phyloP scores from a whole-genome alignment of 192 early-diverging fungal genomes.

The Gamsiella multidivaricata region DNA sequence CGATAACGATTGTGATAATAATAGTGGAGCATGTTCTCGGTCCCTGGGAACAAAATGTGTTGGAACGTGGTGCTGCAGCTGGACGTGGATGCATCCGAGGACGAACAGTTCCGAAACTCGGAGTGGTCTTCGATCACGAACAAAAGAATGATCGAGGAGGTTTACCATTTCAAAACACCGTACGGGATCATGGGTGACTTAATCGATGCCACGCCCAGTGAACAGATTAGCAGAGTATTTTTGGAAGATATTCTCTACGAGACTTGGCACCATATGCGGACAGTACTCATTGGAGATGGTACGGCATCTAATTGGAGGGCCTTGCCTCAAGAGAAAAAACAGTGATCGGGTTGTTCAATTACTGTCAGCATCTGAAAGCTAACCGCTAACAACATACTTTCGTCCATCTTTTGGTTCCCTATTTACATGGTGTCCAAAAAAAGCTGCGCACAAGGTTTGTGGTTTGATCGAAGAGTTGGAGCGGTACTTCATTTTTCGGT shows the following conservation, averaged over 20 bases:
- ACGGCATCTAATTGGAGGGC: too few species aligned
- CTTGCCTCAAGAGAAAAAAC: neutral
- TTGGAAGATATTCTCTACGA: conserved; percentile 16
- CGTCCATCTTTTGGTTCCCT: too few species aligned
- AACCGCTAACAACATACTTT: too few species aligned
- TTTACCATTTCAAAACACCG: conserved; percentile 5
- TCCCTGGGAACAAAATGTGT: conserved; percentile 13
- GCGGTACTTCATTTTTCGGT: too few species aligned
- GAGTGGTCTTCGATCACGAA: conserved; percentile 21
- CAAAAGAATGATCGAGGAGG: conserved; percentile 9
- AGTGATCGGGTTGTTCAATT: too few species aligned
- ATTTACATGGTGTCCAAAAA: neutral
- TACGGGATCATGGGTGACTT: conserved; percentile 17
- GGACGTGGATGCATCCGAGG: neutral
- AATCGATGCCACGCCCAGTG: conserved; percentile 7
- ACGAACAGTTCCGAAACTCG: conserved; percentile 10
- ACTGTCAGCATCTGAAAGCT: too few species aligned
- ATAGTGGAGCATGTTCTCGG: conserved; percentile 22
- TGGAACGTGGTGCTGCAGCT: conserved; percentile 16
- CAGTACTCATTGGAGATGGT: conserved; percentile 17
- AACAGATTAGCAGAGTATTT: neutral
- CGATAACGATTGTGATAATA: neutral
- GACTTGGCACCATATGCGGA: conserved; percentile 1
- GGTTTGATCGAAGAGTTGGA: too few species aligned
- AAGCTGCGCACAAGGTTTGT: neutral